A percentile compares a stretch with the other conserved stretches of the same genome.
Evolutionary conservation across 768 basidiomycete species (phyloP).

Genomic region (Tubosaeta sp.): DNA sequence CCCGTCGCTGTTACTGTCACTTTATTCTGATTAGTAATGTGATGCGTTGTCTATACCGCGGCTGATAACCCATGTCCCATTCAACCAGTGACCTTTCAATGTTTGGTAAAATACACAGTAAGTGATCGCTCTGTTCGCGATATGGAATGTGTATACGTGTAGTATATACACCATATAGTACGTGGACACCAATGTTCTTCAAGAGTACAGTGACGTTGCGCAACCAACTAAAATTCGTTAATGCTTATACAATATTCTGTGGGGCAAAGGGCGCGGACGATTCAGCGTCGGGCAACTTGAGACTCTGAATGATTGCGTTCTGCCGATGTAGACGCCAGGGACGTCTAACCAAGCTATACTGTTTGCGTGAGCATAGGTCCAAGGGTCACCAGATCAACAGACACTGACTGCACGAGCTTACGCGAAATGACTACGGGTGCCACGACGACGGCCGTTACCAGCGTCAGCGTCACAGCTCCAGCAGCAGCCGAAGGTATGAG

Average conservation of each 20-base stretch:
- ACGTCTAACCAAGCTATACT: neutral
- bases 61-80: too few species aligned
- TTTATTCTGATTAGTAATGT: too few species aligned
- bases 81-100: too few species aligned
- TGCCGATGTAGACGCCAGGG: slow-evolving; percentile 5
- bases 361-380: neutral
- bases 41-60: too few species aligned
- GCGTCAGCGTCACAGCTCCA: neutral
- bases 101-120: too few species aligned
- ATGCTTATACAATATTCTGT: neutral
- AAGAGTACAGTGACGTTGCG: too few species aligned
- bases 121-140: too few species aligned
- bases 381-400: neutral
- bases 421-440: neutral
- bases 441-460: neutral
- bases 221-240: too few species aligned
- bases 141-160: too few species aligned
- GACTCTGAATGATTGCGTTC: slow-evolving; percentile 3
- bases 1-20: too few species aligned
- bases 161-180: too few species aligned
- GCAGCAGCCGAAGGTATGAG: slow-evolving; percentile 3
- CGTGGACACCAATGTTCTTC: too few species aligned
- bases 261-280: neutral
- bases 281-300: neutral
- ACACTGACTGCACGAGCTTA: neutral